Percentiles rank a stretch among this genome's conserved stretches.
Conservation (phyloP, 305 asterid genomes). For the Fraxinus baroniana region DNA sequence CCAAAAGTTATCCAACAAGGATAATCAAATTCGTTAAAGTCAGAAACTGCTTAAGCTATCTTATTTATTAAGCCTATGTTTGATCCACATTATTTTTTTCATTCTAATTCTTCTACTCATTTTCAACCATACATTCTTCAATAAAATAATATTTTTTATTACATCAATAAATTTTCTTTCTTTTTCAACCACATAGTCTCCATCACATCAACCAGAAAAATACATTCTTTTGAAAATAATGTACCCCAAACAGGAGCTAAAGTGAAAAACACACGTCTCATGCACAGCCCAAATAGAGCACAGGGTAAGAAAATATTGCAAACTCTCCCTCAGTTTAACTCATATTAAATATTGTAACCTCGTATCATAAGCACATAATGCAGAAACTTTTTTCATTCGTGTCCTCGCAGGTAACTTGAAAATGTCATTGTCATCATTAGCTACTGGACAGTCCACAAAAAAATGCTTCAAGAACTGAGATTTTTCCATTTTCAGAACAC, state of each 20-base stretch:
- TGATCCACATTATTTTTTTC: no score
- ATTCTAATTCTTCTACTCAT: no score
- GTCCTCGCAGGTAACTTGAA: neutral
- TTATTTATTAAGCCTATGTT: neutral
- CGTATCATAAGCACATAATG: neutral
- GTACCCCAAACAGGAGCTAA: neutral
- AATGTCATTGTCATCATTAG: neutral
- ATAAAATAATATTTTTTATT: no score
- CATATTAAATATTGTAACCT: neutral
- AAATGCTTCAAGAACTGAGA: neutral
- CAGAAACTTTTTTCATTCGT: neutral
- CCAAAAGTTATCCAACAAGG: constrained; percentile 1
- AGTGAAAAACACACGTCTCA: neutral
- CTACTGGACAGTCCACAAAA: neutral
- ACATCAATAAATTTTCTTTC: no score
- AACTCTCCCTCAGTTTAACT: neutral
- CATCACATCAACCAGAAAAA: no score
- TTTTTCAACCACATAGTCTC: no score
- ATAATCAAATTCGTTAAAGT: neutral
- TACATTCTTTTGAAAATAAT: no score
- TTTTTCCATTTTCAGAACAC: neutral
- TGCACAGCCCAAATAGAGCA: neutral
- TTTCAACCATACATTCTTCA: no score
- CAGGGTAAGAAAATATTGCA: neutral
- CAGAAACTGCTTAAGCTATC: neutral